phyloP scores from a whole-genome alignment of 2,329 filamentous ascomycete genomes.

The Sporothrix sp. region DNA sequence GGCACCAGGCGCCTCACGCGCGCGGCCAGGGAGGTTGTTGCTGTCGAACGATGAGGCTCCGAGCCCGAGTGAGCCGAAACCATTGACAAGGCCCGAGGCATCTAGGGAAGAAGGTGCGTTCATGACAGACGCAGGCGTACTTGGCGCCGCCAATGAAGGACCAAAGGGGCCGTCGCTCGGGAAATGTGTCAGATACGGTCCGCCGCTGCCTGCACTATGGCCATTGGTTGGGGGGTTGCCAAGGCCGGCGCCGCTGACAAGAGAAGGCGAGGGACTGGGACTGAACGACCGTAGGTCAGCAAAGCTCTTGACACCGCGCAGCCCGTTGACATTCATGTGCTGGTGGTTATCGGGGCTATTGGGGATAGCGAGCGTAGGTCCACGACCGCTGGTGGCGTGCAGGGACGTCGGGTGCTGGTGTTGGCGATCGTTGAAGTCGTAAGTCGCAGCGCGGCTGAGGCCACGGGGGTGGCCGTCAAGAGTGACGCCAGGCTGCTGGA shows the following conservation, averaged over 20 bases:
- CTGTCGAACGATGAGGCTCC: constrained; percentile 38
- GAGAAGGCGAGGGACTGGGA: constrained; percentile 82
- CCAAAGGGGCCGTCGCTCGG: constrained; percentile 28
- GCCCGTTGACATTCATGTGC: constrained; percentile 57
- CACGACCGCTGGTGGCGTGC: constrained; percentile 66
- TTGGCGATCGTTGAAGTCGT: constrained; percentile 75
- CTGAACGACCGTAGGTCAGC: constrained; percentile 92
- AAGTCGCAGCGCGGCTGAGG: constrained; percentile 89
- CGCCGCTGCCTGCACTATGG: constrained; percentile 20
- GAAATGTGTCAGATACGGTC: constrained; percentile 38
- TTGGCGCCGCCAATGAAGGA: constrained; percentile 29
- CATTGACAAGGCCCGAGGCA: constrained; percentile 33
- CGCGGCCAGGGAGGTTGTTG: constrained; percentile 25
- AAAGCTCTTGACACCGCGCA: constrained; percentile 92
- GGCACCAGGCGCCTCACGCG: constrained; percentile 46
- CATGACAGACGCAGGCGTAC: constrained; percentile 26
- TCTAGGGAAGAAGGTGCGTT: constrained; percentile 20
- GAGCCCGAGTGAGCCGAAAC: constrained; percentile 42
- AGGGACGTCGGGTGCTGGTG: constrained; percentile 17
- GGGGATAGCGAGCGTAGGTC: constrained; percentile 79
- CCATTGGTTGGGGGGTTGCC: constrained; percentile 26
- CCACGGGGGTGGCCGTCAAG: constrained; percentile 72
- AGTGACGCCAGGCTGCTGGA: constrained; percentile 53
- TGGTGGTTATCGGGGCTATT: constrained; percentile 57
- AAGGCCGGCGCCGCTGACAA: constrained; percentile 37